Evolutionary conservation across 179 eudicot species (phyloP), one percentile per base, ranked within the genome.

Genomic region (Nepenthes alata): DNA sequence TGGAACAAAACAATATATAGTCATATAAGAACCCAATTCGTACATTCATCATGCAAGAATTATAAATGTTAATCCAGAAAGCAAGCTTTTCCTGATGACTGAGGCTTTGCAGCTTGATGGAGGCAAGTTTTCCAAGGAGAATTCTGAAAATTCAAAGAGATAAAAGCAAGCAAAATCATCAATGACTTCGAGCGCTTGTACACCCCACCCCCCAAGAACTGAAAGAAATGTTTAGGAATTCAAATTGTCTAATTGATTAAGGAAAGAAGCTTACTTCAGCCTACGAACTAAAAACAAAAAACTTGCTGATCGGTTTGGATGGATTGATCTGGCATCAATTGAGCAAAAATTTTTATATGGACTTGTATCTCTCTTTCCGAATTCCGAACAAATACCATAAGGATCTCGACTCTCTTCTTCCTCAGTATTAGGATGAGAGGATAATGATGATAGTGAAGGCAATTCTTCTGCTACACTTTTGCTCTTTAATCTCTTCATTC

Each of bases 31-130:
- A 35, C 47, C n/a, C 44, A 47, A 64, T 37, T 48, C 82, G 58
- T 80, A 88, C 93, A 60, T 85, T 85, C 89, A 83, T 85, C 82
- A 88, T 74, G 77, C 87, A 85, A 7, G 85, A 71, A 70, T 85
- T 88, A 70, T 88, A 85, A 51, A 75, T 69, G 69, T 85, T 85
- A 37, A 85, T 85, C 91, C 91, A 85, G 57, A 85, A 85, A 2
- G 89, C 87, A 50, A 85, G 87, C 79, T 83, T 85, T 64, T 85
- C 77, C 53, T 81, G 95, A 68, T 85, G 91, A 47, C 71, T 81
- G 34, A 85, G 82, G 9, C 80, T 79, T 59, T 83, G 74, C 58
- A 85, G 56, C 36, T 64, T 70, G 65, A 81, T 71, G 0, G 81
- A 65, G 48, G 84, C 77, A 16, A 85, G 83, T 70, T 81, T 85